Evolutionary conservation across 371 early-diverging fungal genomes (phyloP).

Genomic region (Haplosporangium sp.): DNA sequence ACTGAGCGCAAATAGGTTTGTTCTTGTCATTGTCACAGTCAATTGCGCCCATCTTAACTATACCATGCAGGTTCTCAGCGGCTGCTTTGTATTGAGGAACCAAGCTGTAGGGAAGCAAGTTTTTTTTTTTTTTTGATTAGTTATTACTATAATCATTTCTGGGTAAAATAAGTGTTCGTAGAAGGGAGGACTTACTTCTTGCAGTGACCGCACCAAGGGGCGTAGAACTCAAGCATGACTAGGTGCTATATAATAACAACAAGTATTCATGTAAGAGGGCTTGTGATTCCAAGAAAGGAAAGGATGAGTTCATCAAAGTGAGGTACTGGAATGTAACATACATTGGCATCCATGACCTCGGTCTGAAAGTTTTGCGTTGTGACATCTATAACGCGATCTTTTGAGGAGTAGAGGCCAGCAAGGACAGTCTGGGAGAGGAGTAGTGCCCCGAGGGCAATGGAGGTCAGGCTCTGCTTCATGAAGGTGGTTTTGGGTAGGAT

Average conservation of each 20-base stretch:
- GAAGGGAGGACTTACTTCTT: conserved; percentile 64
- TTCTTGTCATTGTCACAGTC: conserved; percentile 90
- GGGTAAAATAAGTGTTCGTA: too few species aligned
- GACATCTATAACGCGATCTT: conserved; percentile 70
- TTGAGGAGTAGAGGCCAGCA: conserved; percentile 63
- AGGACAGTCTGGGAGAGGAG: conserved; percentile 49
- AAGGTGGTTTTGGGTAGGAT: conserved; percentile 8
- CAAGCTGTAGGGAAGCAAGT: conserved; percentile 55
- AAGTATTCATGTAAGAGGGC: not conserved
- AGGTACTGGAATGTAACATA: conserved; percentile 34
- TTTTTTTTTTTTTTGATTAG: too few species aligned
- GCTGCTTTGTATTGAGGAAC: conserved; percentile 91
- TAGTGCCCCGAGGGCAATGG: conserved; percentile 46
- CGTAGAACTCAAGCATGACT: conserved; percentile 89
- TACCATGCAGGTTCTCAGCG: conserved; percentile 82
- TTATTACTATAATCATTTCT: too few species aligned
- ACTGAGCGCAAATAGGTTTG: conserved; percentile 78
- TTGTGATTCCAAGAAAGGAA: not conserved
- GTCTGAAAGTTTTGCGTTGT: conserved; percentile 74
- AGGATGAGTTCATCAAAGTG: not conserved
- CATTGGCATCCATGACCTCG: conserved; percentile 76
- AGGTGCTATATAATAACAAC: conserved; percentile 66
- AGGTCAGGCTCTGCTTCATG: conserved; percentile 50
- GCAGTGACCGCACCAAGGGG: conserved; percentile 97
- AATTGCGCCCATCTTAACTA: conserved; percentile 87